Base-by-base conservation (phyloP, 768 basidiomycete species). In the Pisolithus sp. region DNA sequence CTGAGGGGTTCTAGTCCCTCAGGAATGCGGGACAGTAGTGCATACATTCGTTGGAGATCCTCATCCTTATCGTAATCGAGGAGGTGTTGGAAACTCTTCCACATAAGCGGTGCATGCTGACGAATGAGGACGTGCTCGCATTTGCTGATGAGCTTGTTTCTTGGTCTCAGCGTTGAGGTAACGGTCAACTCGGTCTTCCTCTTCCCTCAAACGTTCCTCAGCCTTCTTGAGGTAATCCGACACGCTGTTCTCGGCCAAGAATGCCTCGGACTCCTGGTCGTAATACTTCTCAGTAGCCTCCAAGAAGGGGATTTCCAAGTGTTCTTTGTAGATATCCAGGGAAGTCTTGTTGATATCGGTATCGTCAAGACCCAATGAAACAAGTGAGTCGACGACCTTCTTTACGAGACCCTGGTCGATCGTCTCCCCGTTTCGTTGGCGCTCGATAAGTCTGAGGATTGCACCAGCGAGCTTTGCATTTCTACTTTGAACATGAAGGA, bases 181-280 rank as follows among this genome's bases (percentile, higher is more conserved):
- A 48, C 91, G 79, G 65, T 96, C 94, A 20, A 97, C 92, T 21
- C 95, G 82, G 63, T 94, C 90, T 68, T 95, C 92, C 62, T 99
- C 95, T 68, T 99, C 94, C 52, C 82, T 81, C 52, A 99, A 71
- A 42, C 95, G 82, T 62, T 89, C 88, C 64, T 96, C 95, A 1
- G 92, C 94, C 69, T 90, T 94, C 73, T 85, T 93, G 66, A 99
- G 75, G 68, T 97, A 99, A 64, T 97, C 95, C 12, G 91, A 89
- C 46, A 97, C 86, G 52, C 80, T 87, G 71, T 92, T 92, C 62
- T 85, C 82, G 2, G 86, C 83, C 24, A 97, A 79, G 76, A 93
- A 99, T 4, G 85, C 78, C 57, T 92, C 86, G 0, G 93, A 94
- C 68, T 99, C 94, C 58, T 86, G 80, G 61, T 82, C 85, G 76